Evolutionary conservation across 2,329 filamentous ascomycete genomes (phyloP), one percentile per base, ranked within the genome.

Genomic region (Monosporascus cannonballus): DNA sequence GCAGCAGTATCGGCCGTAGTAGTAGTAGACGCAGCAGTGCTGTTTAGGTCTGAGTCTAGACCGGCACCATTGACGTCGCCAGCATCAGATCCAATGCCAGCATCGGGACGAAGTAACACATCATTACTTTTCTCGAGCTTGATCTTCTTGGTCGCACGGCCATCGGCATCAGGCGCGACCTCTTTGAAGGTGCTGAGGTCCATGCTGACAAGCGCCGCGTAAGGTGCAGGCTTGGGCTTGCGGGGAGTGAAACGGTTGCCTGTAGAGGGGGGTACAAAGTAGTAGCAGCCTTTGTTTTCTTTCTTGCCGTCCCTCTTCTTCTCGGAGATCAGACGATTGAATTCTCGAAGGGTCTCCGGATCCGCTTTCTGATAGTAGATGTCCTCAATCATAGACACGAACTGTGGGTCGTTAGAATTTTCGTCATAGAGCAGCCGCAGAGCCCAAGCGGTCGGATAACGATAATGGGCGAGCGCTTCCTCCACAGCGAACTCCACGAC

Each of bases 381-480:
- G 54, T 79, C 75, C 65, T 82, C 78, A 46, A 85, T 69, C 73
- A 85, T 77, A 56, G 72, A 68, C 53, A 85, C 70, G 60, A 84
- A 82, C 37, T 70, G 69, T 17, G 73, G 67, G 58, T 84, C 74
- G 39, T 69, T 65, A 45, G 73, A 72, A 54, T 78, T 75, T 62
- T 85, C 80, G 58, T 85, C 80, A 65, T 83, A 85, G 54, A 85
- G 71, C 15, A 74, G 77, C 50, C 81, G 75, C 54, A 86, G 71
- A 42, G 83, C 81, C 71, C 77, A 85, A 2, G 83, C 83, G 8
- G 82, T 85, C 51, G 81, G 79, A 64, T 81, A 85, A 54, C 80
- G 78, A 56, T 74, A 73, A 61, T 79, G 75, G 54, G 73, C 70
- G 48, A 86, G 66, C 5, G 82, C 82, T 61, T 83, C 75, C 9